Evolutionary conservation across 1,284 basidiomycete species (phyloP).

Genomic region (Trichosporon sp.): DNA sequence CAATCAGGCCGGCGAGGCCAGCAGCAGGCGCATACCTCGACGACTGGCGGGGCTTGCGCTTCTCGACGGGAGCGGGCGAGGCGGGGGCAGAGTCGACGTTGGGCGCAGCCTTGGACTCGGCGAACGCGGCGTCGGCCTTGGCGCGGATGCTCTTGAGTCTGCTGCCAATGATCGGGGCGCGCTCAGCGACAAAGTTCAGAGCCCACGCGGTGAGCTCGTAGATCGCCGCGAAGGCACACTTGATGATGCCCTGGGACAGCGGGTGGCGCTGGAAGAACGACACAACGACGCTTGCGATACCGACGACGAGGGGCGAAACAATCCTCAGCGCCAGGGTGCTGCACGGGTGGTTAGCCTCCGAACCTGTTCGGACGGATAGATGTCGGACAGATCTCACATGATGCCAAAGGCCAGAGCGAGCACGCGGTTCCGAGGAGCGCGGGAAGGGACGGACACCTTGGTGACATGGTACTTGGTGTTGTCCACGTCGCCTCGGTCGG

Average conservation of each 20-base stretch:
- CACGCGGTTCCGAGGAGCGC: slow-evolving; percentile 5
- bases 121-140: not conserved
- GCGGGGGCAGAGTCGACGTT: not conserved
- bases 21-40: not conserved
- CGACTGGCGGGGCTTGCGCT: slow-evolving; percentile 3
- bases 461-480: slow-evolving; percentile 34
- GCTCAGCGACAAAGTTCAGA: not conserved
- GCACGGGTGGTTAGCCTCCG: not conserved
- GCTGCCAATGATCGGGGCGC: not conserved
- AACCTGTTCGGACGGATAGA: too few relatives aligned
- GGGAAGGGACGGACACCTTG: slow-evolving; percentile 24
- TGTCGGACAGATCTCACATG: slow-evolving; percentile 22
- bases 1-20: not conserved
- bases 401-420: slow-evolving; percentile 7
- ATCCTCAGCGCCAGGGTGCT: slow-evolving; percentile 15
- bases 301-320: slow-evolving; percentile 21
- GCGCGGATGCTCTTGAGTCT: not conserved
- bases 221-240: slow-evolving; percentile 22
- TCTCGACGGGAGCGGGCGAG: not conserved
- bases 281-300: slow-evolving; percentile 21
- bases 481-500: not conserved
- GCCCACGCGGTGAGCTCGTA: slow-evolving; percentile 18
- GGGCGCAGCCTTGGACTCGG: not conserved
- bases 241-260: slow-evolving; percentile 22
- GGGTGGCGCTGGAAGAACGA: slow-evolving; percentile 34